phyloP scores from a whole-genome alignment of 2,329 filamentous ascomycete species.

The Rutstroemia sp. region DNA sequence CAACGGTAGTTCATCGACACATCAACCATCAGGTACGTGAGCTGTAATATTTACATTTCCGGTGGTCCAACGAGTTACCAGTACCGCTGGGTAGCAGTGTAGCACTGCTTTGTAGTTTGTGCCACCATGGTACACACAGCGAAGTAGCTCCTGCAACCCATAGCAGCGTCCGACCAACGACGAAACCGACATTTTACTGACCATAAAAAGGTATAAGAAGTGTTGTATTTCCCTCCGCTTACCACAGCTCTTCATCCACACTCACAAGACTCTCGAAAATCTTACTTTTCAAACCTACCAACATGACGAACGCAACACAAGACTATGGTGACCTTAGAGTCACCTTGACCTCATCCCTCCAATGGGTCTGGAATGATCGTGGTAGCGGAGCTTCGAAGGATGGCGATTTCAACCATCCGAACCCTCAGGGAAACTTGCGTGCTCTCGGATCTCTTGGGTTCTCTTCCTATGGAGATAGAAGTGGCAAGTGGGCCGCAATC shows the following conservation, averaged over 20 bases:
- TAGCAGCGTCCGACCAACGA: background rate
- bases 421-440: background rate
- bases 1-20: too few species aligned
- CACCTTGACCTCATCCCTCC: background rate
- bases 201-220: background rate
- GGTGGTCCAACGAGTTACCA: too few species aligned
- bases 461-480: background rate
- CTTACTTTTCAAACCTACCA: background rate
- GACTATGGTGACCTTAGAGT: constrained; percentile 1
- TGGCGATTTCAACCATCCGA: background rate
- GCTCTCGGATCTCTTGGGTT: background rate
- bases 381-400: background rate
- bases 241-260: background rate
- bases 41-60: too few species aligned
- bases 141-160: too few species aligned
- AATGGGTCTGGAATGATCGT: background rate
- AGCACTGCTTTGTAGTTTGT: too few species aligned
- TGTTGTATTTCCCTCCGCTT: background rate
- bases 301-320: background rate
- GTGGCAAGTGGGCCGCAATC: background rate
- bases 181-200: background rate
- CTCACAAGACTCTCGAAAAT: background rate
- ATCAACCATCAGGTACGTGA: too few species aligned
- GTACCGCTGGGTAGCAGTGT: too few species aligned
- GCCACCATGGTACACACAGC: too few species aligned